Evolutionary conservation across 768 basidiomycete genomes (phyloP), one percentile per base, ranked within the genome.

Genomic region (Russula ochroleuca): DNA sequence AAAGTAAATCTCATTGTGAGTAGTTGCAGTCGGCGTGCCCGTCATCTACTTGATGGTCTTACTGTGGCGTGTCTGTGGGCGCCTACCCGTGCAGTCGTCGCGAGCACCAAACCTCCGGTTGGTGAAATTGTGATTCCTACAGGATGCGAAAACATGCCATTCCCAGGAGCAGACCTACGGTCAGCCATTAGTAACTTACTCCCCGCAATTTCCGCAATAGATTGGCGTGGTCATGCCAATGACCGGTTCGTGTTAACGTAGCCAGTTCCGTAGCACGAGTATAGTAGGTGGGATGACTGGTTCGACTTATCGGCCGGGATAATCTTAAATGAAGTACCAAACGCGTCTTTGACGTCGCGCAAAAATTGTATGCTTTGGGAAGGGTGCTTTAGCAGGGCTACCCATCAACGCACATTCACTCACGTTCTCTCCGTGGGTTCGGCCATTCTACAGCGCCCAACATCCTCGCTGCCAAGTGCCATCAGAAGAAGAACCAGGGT

Each of bases 391-490:
- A 70, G 59, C 57, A 57, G 70, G 45, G 25, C 67, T 61, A 23
- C 17, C 15, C 6, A 28, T 31, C n/a, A 10, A 37, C 13, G 41
- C 38, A 48, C 9, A 17, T 21, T 38, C 23, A 57, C 70, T 50
- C 37, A 82, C 91, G 91, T 92, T 73, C 90, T 82, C 17, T 83
- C 75, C 13, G 91, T 93, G 19, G 93, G 85, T 69, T 89, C 86
- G 5, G 88, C 85, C 85, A 98, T 89, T 62, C 84, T 79, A 76
- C 91, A 93, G 64, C 90, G 84, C 0, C 94, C 92, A 0, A 98
- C 94, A 72, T 99, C 97, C 72, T 98, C 97, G 65, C 92, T 95
- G 10, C 97, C 97, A n/a, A 98, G 78, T 3, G 90, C 88, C 92
- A 99, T 95, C 80, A 93, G 81, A 40, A 96, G 75, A 45, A 96